phyloP scores from a whole-genome alignment of 495 filamentous ascomycete genomes.

The Neurospora sp. region DNA sequence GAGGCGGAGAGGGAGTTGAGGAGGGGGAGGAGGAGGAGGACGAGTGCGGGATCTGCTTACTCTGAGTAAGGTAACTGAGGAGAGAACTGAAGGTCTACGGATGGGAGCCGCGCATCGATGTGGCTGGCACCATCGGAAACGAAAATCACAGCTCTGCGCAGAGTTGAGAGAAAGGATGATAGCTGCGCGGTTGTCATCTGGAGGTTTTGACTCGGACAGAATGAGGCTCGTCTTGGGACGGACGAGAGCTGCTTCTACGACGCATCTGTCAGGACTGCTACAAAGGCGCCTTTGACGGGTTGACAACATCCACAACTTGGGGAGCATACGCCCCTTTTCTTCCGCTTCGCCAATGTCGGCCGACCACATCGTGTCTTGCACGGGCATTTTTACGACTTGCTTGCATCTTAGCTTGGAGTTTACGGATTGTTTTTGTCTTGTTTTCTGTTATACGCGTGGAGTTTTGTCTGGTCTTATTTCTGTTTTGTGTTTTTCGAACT shows the following conservation, averaged over 20 bases:
- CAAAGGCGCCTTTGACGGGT: too few relatives aligned
- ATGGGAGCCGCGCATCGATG: too few relatives aligned
- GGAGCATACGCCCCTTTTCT: background rate
- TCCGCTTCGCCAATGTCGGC: background rate
- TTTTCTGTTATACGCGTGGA: background rate
- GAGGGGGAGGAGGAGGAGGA: slow-evolving; percentile 30
- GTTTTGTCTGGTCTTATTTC: background rate
- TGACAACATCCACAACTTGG: too few relatives aligned
- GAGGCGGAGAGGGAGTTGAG: slow-evolving; percentile 53
- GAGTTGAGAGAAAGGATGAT: too few relatives aligned
- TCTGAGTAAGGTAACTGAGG: background rate
- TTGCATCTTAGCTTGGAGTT: slow-evolving; percentile 13
- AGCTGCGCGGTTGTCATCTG: background rate
- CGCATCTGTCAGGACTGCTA: too few relatives aligned
- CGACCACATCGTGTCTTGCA: background rate
- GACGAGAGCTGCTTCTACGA: too few relatives aligned
- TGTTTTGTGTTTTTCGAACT: background rate
- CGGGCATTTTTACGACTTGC: slow-evolving; percentile 1
- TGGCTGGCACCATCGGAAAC: too few relatives aligned
- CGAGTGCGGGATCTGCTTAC: slow-evolving; percentile 12
- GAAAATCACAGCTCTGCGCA: too few relatives aligned
- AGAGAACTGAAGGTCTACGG: too few relatives aligned
- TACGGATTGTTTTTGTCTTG: background rate
- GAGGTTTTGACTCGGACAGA: background rate
- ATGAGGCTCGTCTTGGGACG: background rate